These are phyloP conservation scores for Boletus mariae DNA, from an alignment of 1,284 basidiomycete genomes.

Conservation along the genomic window DNA sequence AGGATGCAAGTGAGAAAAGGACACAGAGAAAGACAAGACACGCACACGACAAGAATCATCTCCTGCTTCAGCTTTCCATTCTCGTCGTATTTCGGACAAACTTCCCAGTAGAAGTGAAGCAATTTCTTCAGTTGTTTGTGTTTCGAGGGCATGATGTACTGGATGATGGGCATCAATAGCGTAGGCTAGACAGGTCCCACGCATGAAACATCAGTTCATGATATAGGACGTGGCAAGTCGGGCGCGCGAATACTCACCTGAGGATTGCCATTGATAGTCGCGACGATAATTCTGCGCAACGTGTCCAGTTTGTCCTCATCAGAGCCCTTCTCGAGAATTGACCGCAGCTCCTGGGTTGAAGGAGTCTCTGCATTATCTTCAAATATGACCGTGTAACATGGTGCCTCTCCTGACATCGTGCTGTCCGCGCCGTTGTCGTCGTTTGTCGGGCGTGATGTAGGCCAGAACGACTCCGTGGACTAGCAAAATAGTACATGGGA, in stretches of 20 bases:
- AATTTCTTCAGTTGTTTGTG: constrained; percentile 99
- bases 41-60: constrained; percentile 98
- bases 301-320: constrained; percentile 98
- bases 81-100: constrained; percentile 98
- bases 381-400: constrained; percentile 83
- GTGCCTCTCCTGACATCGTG: constrained; percentile 45
- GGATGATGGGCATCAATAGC: constrained; percentile 97
- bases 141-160: constrained; percentile 84
- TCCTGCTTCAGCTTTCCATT: constrained; percentile 98
- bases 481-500: constrained; percentile 9
- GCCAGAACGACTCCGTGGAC: neutral
- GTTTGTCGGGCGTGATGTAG: constrained; percentile 12
- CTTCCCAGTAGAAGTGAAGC: constrained; percentile 99
- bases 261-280: constrained; percentile 93
- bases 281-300: constrained; percentile 91
- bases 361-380: constrained; percentile 78
- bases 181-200: constrained; percentile 54
- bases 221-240: constrained; percentile 1
- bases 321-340: constrained; percentile 90
- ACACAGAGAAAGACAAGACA: constrained; percentile 17
- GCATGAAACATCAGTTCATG: constrained; percentile 4
- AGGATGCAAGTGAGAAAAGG: constrained; percentile 11
- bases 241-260: constrained; percentile 45
- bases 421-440: constrained; percentile 7
- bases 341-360: constrained; percentile 81